phyloP scores from a whole-genome alignment of 495 filamentous ascomycete species.

The Penicillium ochrochloron region DNA sequence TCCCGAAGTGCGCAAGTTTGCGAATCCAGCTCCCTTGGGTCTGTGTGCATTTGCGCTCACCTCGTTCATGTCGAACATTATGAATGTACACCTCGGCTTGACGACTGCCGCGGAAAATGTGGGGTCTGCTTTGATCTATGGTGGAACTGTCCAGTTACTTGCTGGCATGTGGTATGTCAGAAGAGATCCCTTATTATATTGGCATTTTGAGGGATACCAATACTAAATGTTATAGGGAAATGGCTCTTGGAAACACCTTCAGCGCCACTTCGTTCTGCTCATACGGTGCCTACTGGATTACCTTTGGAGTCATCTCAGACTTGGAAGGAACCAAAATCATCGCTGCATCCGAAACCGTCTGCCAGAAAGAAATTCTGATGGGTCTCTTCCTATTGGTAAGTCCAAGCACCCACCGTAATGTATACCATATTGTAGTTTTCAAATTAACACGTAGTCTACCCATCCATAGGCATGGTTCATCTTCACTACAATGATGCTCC shows the following conservation, averaged over 20 bases:
- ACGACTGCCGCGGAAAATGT: constrained; percentile 63
- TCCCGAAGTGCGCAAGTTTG: constrained; percentile 68
- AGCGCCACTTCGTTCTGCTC: constrained; percentile 91
- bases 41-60: constrained; percentile 83
- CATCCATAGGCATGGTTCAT: constrained; percentile 77
- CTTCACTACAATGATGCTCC: constrained; percentile 79
- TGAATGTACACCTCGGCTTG: constrained; percentile 68
- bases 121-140: constrained; percentile 67
- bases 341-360: constrained; percentile 44
- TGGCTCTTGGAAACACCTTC: constrained; percentile 90
- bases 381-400: constrained; percentile 76
- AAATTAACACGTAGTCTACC: not conserved
- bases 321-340: constrained; percentile 62
- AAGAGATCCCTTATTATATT: not conserved
- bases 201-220: not conserved
- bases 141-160: constrained; percentile 79
- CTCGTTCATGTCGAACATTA: constrained; percentile 77
- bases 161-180: constrained; percentile 87
- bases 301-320: constrained; percentile 78
- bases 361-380: constrained; percentile 59
- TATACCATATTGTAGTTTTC: not conserved
- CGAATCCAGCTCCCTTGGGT: constrained; percentile 77
- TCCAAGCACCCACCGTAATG: not conserved
- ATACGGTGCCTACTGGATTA: constrained; percentile 91
- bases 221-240: constrained; percentile 66